Percentiles rank a stretch among this genome's conserved stretches.
Conservation (phyloP, 2,329 filamentous ascomycete species). For the Diaporthe caulivora region DNA sequence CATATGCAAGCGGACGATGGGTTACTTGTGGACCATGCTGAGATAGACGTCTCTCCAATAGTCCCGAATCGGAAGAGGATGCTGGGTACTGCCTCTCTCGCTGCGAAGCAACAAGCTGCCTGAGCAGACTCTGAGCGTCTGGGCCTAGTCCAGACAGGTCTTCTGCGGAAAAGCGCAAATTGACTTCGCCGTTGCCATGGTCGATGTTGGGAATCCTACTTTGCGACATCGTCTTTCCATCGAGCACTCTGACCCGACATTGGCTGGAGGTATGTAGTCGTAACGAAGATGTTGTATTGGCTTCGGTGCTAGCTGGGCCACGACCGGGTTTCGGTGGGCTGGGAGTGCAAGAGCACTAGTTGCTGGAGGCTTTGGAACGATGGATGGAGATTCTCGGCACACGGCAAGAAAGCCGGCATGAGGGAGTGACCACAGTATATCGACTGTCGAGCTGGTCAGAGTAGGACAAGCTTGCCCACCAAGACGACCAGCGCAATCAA, state of each 20-base stretch:
- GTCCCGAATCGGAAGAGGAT: neutral
- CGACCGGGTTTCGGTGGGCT: too few relatives aligned
- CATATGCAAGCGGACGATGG: neutral
- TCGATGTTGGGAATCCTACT: neutral
- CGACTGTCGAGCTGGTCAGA: neutral
- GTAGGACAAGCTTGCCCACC: neutral
- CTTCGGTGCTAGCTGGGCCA: neutral
- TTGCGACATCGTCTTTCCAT: neutral
- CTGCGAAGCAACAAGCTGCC: constrained; percentile 13
- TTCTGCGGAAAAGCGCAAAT: neutral
- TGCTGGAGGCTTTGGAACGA: neutral
- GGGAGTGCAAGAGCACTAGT: neutral
- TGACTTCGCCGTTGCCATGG: neutral
- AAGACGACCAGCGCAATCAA: neutral
- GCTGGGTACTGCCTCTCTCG: neutral
- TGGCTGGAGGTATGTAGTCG: neutral
- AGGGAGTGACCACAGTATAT: too few relatives aligned
- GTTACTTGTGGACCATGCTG: neutral
- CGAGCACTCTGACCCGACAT: too few relatives aligned
- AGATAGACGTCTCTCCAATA: neutral
- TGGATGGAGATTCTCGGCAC: too few relatives aligned
- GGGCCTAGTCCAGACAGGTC: constrained; percentile 2
- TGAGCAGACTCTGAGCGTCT: neutral
- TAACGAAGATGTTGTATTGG: neutral
- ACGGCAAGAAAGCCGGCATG: too few relatives aligned